Conservation (phyloP, 768 basidiomycete genomes). For the Tephrocybe sp. region DNA sequence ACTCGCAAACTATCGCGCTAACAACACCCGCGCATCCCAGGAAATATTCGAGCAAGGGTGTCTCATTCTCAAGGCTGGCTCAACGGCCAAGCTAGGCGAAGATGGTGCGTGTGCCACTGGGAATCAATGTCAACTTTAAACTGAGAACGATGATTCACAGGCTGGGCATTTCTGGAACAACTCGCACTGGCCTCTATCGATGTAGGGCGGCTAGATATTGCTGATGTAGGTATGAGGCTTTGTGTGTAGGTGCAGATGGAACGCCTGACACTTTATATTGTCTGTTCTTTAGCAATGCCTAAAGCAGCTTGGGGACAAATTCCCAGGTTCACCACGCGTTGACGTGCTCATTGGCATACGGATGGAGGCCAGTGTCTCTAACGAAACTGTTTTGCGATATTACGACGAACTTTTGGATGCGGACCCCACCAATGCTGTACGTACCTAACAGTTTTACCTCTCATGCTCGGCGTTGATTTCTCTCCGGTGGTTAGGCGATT, state of each 20-base stretch:
- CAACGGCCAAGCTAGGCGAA: conserved; percentile 44
- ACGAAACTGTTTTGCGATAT: conserved; percentile 55
- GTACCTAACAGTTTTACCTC: conserved; percentile 27
- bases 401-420: conserved; percentile 63
- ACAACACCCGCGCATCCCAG: conserved; percentile 52
- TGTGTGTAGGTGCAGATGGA: conserved; percentile 20
- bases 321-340: conserved; percentile 78
- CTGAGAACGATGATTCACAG: conserved; percentile 31
- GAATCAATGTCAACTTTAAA: conserved; percentile 1
- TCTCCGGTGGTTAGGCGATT: conserved; percentile 38
- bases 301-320: conserved; percentile 56
- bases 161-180: conserved; percentile 81
- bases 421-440: conserved; percentile 69
- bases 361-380: conserved; percentile 63
- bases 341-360: conserved; percentile 76
- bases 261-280: conserved; percentile 23
- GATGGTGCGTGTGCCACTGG: conserved; percentile 40
- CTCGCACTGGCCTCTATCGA: conserved; percentile 77
- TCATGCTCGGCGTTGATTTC: too few relatives aligned
- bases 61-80: conserved; percentile 46
- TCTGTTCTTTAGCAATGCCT: conserved; percentile 57
- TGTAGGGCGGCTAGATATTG: conserved; percentile 65
- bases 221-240: conserved; percentile 53
- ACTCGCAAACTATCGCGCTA: conserved; percentile 52
- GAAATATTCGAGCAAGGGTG: conserved; percentile 57